Evolutionary conservation across 2,329 filamentous ascomycete species (phyloP).

Genomic region (Pseudopithomyces chartarum): DNA sequence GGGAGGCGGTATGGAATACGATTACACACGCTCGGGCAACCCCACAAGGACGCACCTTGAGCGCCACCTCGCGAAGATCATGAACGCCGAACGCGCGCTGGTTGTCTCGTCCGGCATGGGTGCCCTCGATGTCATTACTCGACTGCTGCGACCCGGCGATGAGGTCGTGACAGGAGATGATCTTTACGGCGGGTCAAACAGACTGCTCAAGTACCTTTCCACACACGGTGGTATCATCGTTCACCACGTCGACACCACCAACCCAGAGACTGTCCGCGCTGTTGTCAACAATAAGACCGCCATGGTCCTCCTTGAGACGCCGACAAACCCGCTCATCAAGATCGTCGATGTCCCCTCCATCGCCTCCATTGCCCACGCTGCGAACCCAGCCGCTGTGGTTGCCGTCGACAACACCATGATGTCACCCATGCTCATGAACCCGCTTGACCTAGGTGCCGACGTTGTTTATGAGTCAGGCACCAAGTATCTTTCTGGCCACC

Average conservation of each 20-base stretch:
- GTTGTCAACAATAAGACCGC: slow-evolving; percentile 80
- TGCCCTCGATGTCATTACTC: slow-evolving; percentile 92
- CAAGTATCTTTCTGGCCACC: slow-evolving; percentile 96
- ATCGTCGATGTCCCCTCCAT: slow-evolving; percentile 90
- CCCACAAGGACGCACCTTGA: slow-evolving; percentile 95
- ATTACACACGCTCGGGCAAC: slow-evolving; percentile 98
- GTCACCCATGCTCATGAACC: slow-evolving; percentile 91
- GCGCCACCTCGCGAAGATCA: slow-evolving; percentile 96
- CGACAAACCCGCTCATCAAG: slow-evolving; percentile 97
- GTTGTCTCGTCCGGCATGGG: slow-evolving; percentile 98
- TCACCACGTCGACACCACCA: slow-evolving; percentile 94
- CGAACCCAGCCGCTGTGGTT: slow-evolving; percentile 79
- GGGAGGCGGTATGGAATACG: slow-evolving; percentile 85
- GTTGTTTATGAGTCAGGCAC: slow-evolving; percentile 98
- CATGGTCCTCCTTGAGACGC: slow-evolving; percentile 95
- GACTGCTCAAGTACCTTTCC: slow-evolving; percentile 88
- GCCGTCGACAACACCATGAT: slow-evolving; percentile 99
- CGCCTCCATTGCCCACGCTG: slow-evolving; percentile 74
- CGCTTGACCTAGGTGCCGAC: slow-evolving; percentile 90
- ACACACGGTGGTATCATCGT: slow-evolving; percentile 90
- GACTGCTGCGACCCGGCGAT: slow-evolving; percentile 86
- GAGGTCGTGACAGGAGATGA: slow-evolving; percentile 98
- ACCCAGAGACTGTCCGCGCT: slow-evolving; percentile 69
- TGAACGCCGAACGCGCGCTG: slow-evolving; percentile 89
- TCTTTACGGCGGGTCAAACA: slow-evolving; percentile 93